Base-by-base conservation (phyloP, 1,284 basidiomycete genomes). In the Calocybe gambosa region DNA sequence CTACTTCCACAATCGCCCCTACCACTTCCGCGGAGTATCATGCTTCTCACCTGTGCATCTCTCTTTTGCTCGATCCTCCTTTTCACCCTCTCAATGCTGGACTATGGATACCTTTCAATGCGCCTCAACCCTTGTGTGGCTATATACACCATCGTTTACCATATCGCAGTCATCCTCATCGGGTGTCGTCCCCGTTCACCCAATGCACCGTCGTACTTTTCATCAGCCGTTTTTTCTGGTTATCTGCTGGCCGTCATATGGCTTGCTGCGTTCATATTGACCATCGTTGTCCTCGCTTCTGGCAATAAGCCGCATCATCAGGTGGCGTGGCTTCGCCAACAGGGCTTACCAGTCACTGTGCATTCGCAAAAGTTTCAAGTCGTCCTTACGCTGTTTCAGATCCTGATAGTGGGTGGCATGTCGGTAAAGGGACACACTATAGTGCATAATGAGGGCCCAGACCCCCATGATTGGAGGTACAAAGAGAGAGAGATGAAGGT, bases 61-160 rank as follows among this genome's bases (percentile, higher is more conserved):
- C 43, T 62, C 20, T 42, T 55, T 15, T 55, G 51, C 4, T 53
- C 64, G 18, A 52, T 50, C 21, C 42, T 56, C 20, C 50, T 62
- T 10, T 53, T 67, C 29, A 48, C 62, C 47, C 42, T 65, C 28
- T 66, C 63, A 1, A 54, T 64, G 50, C 59, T 65, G 31, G 64
- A 67, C 47, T 47, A 63, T 9, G 63, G 63, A 31, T 58, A 63
- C 36, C 57, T 65, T 7, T 67, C 64, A 6, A 54, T 66, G 46
- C 62, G 58, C 52, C 42, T 66, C 37, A 64, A 60, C 23, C 63
- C 62, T 10, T 60, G 59, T 46, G 42, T 58, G n/a, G 55, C 61
- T 6, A 26, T 62, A 20, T 59, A 65, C 51, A 66, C 63, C 1
- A 47, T 63, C 25, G 23, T 60, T 10, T 65, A 61, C 43, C 62